Base-by-base conservation (phyloP, 352 stramenopile genomes). In the Globisporangium viniferum region DNA sequence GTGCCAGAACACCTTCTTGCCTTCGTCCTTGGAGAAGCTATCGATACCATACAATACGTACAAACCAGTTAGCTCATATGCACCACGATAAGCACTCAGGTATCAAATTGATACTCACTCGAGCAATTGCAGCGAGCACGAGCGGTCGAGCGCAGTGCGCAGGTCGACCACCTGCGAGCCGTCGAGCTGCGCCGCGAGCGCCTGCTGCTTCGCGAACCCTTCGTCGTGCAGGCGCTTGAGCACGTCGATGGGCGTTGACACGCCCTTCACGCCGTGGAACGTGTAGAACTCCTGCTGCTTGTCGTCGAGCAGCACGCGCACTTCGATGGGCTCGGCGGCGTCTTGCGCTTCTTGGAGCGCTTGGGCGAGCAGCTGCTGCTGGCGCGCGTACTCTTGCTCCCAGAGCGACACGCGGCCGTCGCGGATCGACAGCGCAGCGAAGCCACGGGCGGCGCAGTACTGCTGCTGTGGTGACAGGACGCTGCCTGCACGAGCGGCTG, bases 1-100 rank as follows among this genome's bases (percentile, higher is more conserved):
- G 78, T 99, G 98, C 98, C 98, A 99, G 73, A 99, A 98, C 4
- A 98, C 79, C 57, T 77, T 88, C 68, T 91, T 91, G 72, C 82
- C 85, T 75, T 88, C 76, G 15, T 93, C 78, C 29, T 71, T 88
- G 20, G 74, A 76, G 64, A 93, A 93, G 65, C 83, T 93, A 69
- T 39, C 53, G 18, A n/a, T 20, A 59, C 39, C 1, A 36, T 62
- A 56, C 6, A 65, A 58, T 67, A 22, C 66, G 6, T n/a, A 14
- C 15, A 35, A 5, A 29, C 22, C 7, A 20, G 3, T 18, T 29
- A 33, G 5, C 3, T 35, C 22, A 57, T 7, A 14, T 5, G 0
- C 39, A 48, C 39, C 4, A 48, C 39, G 15, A 48, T 14, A 48
- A 5, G 14, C 39, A 7, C 12, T 20, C 46, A 27, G 10, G 20